Evolutionary conservation across 345 rosid genomes (phyloP).

Genomic region (Salix caprea): DNA sequence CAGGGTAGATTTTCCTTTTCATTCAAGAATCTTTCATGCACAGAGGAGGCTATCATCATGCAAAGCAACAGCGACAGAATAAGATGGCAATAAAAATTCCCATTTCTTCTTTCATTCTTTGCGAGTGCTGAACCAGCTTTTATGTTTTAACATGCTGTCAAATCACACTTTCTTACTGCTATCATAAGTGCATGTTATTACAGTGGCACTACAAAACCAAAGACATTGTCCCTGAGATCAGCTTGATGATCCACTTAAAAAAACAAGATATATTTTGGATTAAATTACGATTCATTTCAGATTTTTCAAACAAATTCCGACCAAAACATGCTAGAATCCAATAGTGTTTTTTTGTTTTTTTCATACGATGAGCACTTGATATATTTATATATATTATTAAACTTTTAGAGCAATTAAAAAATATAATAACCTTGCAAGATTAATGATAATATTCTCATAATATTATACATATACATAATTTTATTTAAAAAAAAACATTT

Average conservation of each 20-base stretch:
- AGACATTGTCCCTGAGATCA: background rate
- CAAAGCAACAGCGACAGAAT: background rate
- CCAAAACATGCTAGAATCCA: too few relatives aligned
- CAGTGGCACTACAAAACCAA: background rate
- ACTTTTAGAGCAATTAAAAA: accelerated
- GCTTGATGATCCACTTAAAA: too few relatives aligned
- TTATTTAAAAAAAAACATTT: too few relatives aligned
- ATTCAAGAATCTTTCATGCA: background rate
- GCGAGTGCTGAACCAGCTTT: background rate
- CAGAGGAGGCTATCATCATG: background rate
- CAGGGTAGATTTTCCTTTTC: background rate
- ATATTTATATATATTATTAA: too few relatives aligned
- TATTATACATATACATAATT: too few relatives aligned
- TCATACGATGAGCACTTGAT: too few relatives aligned
- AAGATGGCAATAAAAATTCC: background rate
- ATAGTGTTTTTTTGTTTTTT: too few relatives aligned
- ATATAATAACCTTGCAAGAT: too few relatives aligned
- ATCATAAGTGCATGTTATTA: background rate
- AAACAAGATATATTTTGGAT: too few relatives aligned
- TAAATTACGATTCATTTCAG: too few relatives aligned
- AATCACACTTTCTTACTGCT: background rate
- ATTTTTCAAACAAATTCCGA: too few relatives aligned
- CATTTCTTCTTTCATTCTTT: background rate
- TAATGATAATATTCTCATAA: too few relatives aligned
- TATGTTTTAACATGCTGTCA: background rate